phyloP scores from a whole-genome alignment of 495 filamentous ascomycete genomes.

The Lindgomyces ingoldianus region DNA sequence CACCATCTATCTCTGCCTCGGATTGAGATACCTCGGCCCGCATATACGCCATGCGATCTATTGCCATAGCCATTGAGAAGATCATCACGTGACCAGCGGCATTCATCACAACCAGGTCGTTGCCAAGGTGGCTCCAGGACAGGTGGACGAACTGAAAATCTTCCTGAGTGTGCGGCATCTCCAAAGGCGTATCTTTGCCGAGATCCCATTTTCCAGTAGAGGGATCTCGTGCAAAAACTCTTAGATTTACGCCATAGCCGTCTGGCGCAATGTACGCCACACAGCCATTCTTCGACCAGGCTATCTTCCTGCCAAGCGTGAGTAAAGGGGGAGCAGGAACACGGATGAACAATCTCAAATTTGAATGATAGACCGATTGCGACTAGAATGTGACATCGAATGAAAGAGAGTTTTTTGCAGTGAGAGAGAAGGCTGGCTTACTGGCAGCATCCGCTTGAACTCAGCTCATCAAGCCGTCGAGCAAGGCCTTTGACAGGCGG shows the following conservation, averaged over 20 bases:
- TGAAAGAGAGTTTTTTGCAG: too few relatives aligned
- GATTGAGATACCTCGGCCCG: conserved; percentile 60
- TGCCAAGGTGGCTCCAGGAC: conserved; percentile 72
- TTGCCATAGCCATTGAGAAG: conserved; percentile 58
- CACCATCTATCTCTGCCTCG: conserved; percentile 67
- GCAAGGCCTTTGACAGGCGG: conserved; percentile 64
- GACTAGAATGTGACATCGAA: too few relatives aligned
- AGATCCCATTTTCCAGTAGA: conserved; percentile 77
- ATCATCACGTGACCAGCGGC: conserved; percentile 71
- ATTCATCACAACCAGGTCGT: conserved; percentile 78
- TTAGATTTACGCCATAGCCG: conserved; percentile 66
- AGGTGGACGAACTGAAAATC: conserved; percentile 68
- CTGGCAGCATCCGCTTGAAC: conserved; percentile 78
- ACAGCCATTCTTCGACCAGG: conserved; percentile 87
- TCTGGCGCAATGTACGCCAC: conserved; percentile 80
- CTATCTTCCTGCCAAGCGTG: conserved; percentile 61
- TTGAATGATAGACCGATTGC: too few relatives aligned
- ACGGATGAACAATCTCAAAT: too few relatives aligned
- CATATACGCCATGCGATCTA: conserved; percentile 64
- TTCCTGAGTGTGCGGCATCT: conserved; percentile 51
- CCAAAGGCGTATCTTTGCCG: conserved; percentile 58
- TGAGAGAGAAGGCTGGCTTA: conserved; percentile 53
- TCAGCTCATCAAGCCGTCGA: conserved; percentile 77
- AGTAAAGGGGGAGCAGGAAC: not conserved
- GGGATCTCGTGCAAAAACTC: conserved; percentile 68